phyloP scores from a whole-genome alignment of 2,329 filamentous ascomycete species.

The Penicillium sp. region DNA sequence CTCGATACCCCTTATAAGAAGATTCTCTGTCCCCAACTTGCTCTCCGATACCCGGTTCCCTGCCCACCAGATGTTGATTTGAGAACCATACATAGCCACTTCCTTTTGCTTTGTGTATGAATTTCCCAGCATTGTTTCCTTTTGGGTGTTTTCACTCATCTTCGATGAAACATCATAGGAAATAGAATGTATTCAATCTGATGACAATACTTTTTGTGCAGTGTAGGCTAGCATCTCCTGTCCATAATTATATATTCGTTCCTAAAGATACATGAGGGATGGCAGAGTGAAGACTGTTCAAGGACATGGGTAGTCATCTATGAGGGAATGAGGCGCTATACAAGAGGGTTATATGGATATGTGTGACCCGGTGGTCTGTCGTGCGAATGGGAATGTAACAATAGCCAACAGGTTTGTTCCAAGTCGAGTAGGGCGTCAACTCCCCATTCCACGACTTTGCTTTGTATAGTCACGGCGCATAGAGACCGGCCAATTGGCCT shows the following conservation, averaged over 20 bases:
- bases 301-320: not conserved
- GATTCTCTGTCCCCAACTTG: not conserved
- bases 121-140: not conserved
- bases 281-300: not conserved
- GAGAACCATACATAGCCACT: not conserved
- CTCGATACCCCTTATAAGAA: conserved; percentile 10
- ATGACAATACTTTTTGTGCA: not conserved
- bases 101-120: not conserved
- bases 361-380: not conserved
- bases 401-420: not conserved
- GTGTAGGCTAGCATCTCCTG: not conserved
- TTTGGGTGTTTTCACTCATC: not conserved
- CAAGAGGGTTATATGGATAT: not conserved
- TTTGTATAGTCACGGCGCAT: conserved; percentile 8
- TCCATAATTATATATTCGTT: not conserved
- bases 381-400: not conserved
- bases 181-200: not conserved
- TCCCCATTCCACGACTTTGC: not conserved
- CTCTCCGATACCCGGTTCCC: conserved; percentile 11
- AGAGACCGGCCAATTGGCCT: conserved; percentile 22
- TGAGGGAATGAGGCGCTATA: not conserved
- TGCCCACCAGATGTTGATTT: not conserved
- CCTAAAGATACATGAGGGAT: conserved; percentile 9
- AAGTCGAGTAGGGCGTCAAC: not conserved
- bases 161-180: not conserved